Evolutionary conservation across 768 basidiomycete species (phyloP).

Genomic region (Suillus placidus): DNA sequence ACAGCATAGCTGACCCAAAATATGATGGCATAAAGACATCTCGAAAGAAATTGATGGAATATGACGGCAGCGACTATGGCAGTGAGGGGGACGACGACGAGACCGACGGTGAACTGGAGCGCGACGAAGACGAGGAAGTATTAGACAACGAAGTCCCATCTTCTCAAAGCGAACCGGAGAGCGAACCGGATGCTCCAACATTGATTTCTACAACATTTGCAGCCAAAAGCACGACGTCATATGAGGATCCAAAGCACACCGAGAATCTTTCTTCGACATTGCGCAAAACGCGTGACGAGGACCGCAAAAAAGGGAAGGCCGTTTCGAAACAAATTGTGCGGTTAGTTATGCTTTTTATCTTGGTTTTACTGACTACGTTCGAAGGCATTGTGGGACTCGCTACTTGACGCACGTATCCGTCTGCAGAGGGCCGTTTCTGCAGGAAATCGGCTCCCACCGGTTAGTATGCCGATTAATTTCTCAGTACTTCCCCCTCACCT

Average conservation of each 20-base stretch:
- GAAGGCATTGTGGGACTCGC: constrained; percentile 81
- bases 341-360: constrained; percentile 11
- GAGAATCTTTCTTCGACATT: constrained; percentile 56
- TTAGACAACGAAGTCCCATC: constrained; percentile 11
- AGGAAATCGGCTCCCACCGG: constrained; percentile 67
- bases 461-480: constrained; percentile 36
- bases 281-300: constrained; percentile 63
- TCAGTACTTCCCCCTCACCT: constrained; percentile 18
- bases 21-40: constrained; percentile 73
- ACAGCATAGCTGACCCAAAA: constrained; percentile 73
- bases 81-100: constrained; percentile 30
- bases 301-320: constrained; percentile 81
- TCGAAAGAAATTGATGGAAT: constrained; percentile 55
- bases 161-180: constrained; percentile 18
- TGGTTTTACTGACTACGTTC: constrained; percentile 12
- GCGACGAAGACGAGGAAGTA: constrained; percentile 18
- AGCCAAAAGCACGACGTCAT: constrained; percentile 18
- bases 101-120: constrained; percentile 17
- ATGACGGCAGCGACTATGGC: constrained; percentile 26
- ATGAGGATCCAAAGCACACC: constrained; percentile 9
- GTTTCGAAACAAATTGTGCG: constrained; percentile 83
- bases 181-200: background rate
- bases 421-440: constrained; percentile 78
- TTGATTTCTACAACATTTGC: constrained; percentile 13
- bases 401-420: constrained; percentile 90